Evolutionary conservation across 768 basidiomycete genomes (phyloP).

Genomic region (Paxillus rubicundulus): DNA sequence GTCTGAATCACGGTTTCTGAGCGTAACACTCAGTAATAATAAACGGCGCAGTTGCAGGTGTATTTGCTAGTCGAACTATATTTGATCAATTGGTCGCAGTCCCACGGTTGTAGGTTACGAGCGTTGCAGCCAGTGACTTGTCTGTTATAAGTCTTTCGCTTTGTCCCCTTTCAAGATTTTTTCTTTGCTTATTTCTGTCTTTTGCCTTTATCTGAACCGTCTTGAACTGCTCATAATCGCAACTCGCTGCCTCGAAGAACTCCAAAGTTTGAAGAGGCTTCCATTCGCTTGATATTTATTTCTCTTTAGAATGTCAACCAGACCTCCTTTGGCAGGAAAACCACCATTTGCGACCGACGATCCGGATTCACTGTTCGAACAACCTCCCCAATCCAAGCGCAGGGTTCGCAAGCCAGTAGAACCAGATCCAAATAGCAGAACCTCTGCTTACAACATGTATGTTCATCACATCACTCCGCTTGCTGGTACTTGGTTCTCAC

Average conservation of each 20-base stretch:
- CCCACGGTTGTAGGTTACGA: conserved; percentile 22
- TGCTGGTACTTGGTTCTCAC: conserved; percentile 4
- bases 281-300: conserved; percentile 28
- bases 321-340: neutral
- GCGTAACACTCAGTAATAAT: neutral
- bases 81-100: conserved; percentile 4
- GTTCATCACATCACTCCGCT: conserved; percentile 27
- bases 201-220: conserved; percentile 8
- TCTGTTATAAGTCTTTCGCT: neutral
- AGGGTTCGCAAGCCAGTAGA: conserved; percentile 42
- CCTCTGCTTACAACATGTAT: conserved; percentile 69
- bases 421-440: conserved; percentile 52
- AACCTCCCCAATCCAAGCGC: conserved; percentile 38
- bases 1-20: neutral
- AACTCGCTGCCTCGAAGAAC: conserved; percentile 22
- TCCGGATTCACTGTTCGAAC: conserved; percentile 58
- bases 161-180: neutral
- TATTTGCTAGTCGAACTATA: conserved; percentile 17
- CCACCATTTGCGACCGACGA: conserved; percentile 54
- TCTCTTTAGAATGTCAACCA: neutral
- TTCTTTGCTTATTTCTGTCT: conserved; percentile 5
- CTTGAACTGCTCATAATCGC: conserved; percentile 8
- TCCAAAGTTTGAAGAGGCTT: conserved; percentile 21
- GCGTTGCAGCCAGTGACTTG: neutral
- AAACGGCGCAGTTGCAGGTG: neutral